Base-by-base conservation (phyloP, 2,329 filamentous ascomycete species). In the Cordyceps sp. region DNA sequence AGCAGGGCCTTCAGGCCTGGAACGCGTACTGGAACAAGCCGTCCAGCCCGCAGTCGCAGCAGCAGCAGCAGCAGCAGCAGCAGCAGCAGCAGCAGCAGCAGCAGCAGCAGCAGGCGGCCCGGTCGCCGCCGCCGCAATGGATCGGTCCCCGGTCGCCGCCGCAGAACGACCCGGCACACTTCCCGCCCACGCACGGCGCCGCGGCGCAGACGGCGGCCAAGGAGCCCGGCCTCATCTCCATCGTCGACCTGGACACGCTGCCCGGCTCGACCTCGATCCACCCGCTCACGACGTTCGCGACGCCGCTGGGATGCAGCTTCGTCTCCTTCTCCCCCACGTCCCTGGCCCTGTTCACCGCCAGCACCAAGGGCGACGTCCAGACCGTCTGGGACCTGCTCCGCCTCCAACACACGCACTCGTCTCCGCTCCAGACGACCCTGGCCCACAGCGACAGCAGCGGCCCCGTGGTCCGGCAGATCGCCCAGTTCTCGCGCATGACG, bases 401-500 rank as follows among this genome's bases (percentile, higher is more conserved):
- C 26, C 62, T 73, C 29, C 73, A 76, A 46, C 59, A 70, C 48
- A 72, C 69, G 27, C 75, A 69, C 42, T 67, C 67, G 7, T 77
- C 71, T 3, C 62, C 67, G 15, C 52, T 76, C 14, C 73, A 75
- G 44, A 56, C 59, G 26, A 54, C 56, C 0, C 41, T 54, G n/a
- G 32, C 45, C 7, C 62, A 66, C 26, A 64, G 59, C 34, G 55
- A 48, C 13, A 55, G 51, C 21, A 51, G 53, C 13, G 64, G 70
- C 0, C 67, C 69, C 6, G 62, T 69, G 35, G 81, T 94, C 21
- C 77, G 85, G 30, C 83, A 93, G 50, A 66, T 94, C 37, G 83
- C 85, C 7, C 75, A 86, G 37, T 94, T 93, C 48, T 82, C 83
- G 15, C 76, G 90, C 26, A 79, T 94, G 70, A 96, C 88, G 2